Conservation (phyloP, 2,329 filamentous ascomycete species). For the Sphaerulina populicola region DNA sequence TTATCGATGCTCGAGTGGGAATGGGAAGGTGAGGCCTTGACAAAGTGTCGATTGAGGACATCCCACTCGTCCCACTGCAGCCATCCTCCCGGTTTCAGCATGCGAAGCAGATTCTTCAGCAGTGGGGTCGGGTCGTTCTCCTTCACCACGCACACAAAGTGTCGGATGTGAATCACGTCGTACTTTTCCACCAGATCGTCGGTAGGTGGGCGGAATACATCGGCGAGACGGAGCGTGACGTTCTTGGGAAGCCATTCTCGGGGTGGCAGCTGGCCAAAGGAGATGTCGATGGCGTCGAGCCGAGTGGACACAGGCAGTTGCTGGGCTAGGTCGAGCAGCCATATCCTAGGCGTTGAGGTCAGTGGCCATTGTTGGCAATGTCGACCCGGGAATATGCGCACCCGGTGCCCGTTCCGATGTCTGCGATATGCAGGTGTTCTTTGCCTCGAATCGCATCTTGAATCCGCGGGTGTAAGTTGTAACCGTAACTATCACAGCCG, state of each 20-base stretch:
- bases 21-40: slow-evolving; percentile 7
- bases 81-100: slow-evolving; percentile 22
- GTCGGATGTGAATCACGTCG: slow-evolving; percentile 25
- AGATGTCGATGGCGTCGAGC: slow-evolving; percentile 26
- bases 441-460: slow-evolving; percentile 14
- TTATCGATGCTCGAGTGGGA: slow-evolving; percentile 18
- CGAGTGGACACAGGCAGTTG: slow-evolving; percentile 14
- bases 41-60: slow-evolving; percentile 19
- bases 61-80: slow-evolving; percentile 22
- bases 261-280: slow-evolving; percentile 18
- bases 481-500: slow-evolving; percentile 10
- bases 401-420: slow-evolving; percentile 20
- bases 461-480: slow-evolving; percentile 19
- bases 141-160: slow-evolving; percentile 22
- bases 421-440: slow-evolving; percentile 15
- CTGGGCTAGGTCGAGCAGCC: slow-evolving; percentile 20
- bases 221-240: slow-evolving; percentile 16
- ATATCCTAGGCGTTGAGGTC: slow-evolving; percentile 9
- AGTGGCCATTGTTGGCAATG: not conserved
- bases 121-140: slow-evolving; percentile 22
- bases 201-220: slow-evolving; percentile 18
- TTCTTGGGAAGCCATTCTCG: slow-evolving; percentile 15
- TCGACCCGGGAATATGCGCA: not conserved
- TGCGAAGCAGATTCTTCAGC: slow-evolving; percentile 15
- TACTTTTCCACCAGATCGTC: slow-evolving; percentile 15